Evolutionary conservation across 306 rosid genomes (phyloP).

Genomic region (Fagus crenata): DNA sequence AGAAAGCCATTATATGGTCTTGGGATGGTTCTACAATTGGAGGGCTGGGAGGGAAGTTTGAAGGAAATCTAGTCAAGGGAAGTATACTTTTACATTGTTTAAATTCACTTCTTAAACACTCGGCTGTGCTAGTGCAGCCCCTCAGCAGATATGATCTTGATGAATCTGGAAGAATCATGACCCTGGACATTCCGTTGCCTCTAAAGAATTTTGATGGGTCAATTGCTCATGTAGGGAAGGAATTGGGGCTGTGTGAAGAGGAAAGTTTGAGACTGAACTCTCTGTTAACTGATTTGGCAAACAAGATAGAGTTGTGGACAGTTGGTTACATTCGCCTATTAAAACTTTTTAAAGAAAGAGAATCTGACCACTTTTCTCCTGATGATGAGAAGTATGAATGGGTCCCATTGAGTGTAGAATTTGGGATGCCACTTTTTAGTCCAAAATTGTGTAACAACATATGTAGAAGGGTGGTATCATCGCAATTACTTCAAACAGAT

Average conservation of each 20-base stretch:
- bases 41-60: conserved; percentile 84
- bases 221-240: conserved; percentile 57
- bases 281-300: conserved; percentile 58
- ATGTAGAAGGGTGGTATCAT: conserved; percentile 78
- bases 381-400: conserved; percentile 68
- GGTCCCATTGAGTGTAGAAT: conserved; percentile 92
- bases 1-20: conserved; percentile 94
- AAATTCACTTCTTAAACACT: conserved; percentile 78
- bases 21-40: conserved; percentile 88
- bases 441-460: conserved; percentile 72
- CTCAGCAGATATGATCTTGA: conserved; percentile 74
- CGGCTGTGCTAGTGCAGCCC: conserved; percentile 92
- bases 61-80: conserved; percentile 85
- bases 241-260: conserved; percentile 60
- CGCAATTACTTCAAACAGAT: conserved; percentile 73
- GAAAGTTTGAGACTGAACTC: conserved; percentile 63
- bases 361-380: conserved; percentile 42
- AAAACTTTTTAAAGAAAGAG: conserved; percentile 66
- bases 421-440: conserved; percentile 89
- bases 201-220: conserved; percentile 81
- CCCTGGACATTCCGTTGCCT: conserved; percentile 90
- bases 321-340: conserved; percentile 86
- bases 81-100: conserved; percentile 80
- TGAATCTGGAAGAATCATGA: conserved; percentile 60
- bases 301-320: conserved; percentile 68